A percentile compares a stretch with the other conserved stretches of the same genome.
These are phyloP conservation scores for Russula vinacea DNA, from an alignment of 768 basidiomycete genomes.

Conservation along the genomic window DNA sequence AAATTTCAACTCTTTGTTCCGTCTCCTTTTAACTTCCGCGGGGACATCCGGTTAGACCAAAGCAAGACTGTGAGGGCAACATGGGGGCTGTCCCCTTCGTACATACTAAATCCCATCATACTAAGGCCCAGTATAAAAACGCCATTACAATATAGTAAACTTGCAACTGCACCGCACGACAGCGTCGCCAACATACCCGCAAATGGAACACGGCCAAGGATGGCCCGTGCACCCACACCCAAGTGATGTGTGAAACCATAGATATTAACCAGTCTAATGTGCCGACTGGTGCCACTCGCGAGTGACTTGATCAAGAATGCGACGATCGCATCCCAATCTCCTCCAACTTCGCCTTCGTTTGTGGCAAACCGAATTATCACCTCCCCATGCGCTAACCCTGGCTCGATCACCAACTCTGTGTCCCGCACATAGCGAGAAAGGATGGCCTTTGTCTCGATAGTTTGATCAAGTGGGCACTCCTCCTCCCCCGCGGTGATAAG, in stretches of 20 bases:
- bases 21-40: too few species aligned
- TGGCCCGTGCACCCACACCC: too few species aligned
- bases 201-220: not conserved
- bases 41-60: too few species aligned
- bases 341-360: constrained; percentile 7
- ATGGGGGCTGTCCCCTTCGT: not conserved
- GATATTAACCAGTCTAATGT: not conserved
- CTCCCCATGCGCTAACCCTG: constrained; percentile 5
- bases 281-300: not conserved
- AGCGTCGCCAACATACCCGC: too few species aligned
- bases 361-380: constrained; percentile 7
- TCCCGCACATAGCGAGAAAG: constrained; percentile 7
- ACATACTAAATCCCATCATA: not conserved
- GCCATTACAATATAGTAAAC: not conserved
- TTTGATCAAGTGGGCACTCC: constrained; percentile 3
- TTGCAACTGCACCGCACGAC: not conserved
- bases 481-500: constrained; percentile 1
- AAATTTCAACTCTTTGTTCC: too few species aligned
- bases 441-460: not conserved
- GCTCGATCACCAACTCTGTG: constrained; percentile 3
- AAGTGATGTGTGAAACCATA: not conserved
- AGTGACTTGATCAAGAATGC: not conserved
- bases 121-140: not conserved
- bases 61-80: too few species aligned
- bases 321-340: constrained; percentile 2